These are phyloP conservation scores for Suillus occidentalis DNA, from an alignment of 768 basidiomycete species.

Conservation along the genomic window DNA sequence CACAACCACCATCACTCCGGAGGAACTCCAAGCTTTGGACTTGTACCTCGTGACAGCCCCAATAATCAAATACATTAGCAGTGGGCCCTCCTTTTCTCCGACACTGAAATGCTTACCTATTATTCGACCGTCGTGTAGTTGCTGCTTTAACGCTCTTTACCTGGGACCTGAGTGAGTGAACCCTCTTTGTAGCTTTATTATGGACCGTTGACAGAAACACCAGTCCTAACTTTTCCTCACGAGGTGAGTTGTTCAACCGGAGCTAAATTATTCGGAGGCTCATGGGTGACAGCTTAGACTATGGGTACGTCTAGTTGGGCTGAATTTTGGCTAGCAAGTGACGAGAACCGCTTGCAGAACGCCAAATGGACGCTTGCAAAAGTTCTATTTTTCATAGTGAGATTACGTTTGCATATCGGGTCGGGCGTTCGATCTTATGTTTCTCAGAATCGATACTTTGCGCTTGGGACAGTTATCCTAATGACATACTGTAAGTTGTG, in stretches of 20 bases:
- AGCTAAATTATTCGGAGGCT: not conserved
- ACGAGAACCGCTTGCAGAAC: not conserved
- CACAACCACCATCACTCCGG: not conserved
- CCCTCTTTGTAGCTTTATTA: not conserved
- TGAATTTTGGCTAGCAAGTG: not conserved
- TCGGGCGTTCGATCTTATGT: not conserved
- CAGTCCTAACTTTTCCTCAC: constrained; percentile 6
- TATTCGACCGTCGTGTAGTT: not conserved
- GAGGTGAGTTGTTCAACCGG: not conserved
- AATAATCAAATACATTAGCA: not conserved
- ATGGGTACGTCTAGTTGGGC: constrained; percentile 1
- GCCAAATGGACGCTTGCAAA: constrained; percentile 6
- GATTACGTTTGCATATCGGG: not conserved
- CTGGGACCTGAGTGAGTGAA: constrained; percentile 6
- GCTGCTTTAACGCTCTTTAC: constrained; percentile 2
- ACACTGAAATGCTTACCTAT: not conserved
- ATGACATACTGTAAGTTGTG: constrained; percentile 6
- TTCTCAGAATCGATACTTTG: constrained; percentile 10
- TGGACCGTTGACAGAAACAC: not conserved
- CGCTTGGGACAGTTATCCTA: constrained; percentile 1
- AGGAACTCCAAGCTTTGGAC: constrained; percentile 1
- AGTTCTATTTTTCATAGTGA: constrained; percentile 7
- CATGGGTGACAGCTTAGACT: not conserved
- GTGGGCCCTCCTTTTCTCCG: not conserved
- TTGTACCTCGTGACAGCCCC: not conserved